These are phyloP conservation scores for Arthrobotrys sinensis DNA, from an alignment of 2,329 filamentous ascomycete species.

Conservation along the genomic window DNA sequence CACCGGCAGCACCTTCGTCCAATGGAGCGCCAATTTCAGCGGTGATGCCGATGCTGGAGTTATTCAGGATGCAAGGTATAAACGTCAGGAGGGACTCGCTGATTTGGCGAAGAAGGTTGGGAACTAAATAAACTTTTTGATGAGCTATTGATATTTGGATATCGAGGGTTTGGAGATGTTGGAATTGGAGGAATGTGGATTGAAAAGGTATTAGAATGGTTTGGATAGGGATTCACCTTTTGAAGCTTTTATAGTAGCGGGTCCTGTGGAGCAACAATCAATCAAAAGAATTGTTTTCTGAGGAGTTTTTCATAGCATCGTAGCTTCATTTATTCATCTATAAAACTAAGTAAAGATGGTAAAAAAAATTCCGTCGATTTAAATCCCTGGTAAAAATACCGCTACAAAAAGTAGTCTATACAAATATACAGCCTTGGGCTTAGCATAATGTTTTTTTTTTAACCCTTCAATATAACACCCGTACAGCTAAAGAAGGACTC, in stretches of 20 bases:
- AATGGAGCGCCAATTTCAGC: conserved; percentile 80
- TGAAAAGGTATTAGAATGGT: not conserved
- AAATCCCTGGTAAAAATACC: not conserved
- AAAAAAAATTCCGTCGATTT: not conserved
- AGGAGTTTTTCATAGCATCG: no score
- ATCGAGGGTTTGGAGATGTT: no score
- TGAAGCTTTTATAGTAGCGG: not conserved
- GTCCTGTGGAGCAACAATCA: not conserved
- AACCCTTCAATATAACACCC: not conserved
- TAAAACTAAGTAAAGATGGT: no score
- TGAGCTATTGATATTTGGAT: no score
- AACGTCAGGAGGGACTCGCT: conserved; percentile 79
- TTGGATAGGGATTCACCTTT: not conserved
- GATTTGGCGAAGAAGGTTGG: conserved; percentile 74
- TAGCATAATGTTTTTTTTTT: not conserved
- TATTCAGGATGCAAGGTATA: conserved; percentile 82
- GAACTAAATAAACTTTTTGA: conserved; percentile 19
- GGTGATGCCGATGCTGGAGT: conserved; percentile 80
- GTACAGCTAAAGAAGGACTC: not conserved
- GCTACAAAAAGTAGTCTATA: conserved; percentile 4
- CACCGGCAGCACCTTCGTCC: conserved; percentile 77
- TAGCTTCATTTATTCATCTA: no score
- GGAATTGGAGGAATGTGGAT: not conserved
- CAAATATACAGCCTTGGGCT: not conserved
- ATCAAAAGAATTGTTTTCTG: no score